Evolutionary conservation across 164 flowering plant species (phyloP), one percentile per base, ranked within the genome.

Genomic region (Protea cynaroides): DNA sequence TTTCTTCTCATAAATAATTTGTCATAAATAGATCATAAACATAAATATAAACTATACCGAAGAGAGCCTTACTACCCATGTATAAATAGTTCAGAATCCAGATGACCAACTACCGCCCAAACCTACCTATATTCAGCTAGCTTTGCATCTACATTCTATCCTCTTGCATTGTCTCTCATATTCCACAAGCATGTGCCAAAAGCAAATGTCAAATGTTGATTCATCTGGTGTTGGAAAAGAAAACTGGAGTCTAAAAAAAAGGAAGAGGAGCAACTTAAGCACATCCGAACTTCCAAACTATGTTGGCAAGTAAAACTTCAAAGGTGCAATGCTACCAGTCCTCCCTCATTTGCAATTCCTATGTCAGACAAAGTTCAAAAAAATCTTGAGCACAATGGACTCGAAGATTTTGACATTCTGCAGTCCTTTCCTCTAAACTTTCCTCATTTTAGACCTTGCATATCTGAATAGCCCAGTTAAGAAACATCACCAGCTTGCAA

Each of bases 401-500:
- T 52, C 8, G 12, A 21, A n/a, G 7, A 52, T 15, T n/a, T 21
- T 19, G 46, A 49, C 8, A 8, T 40, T 40, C 13, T 40, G 52
- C 40, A 18, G 25, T 36, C 14, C 23, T 15, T 24, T 34, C 53
- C 52, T 37, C 64, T 71, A 61, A 9, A 38, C 13, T 17, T 76
- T 76, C 61, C 73, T 72, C 79, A 76, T 76, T 58, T 76, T 76
- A 46, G 79, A 72, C 61, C 68, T 76, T n/a, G 79, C 79, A 51
- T 86, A 90, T 74, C 96, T 89, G 75, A 36, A 70, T 17, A 57
- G 50, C 13, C 29, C 21, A 21, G 58, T 29, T 43, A 63, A 64
- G 76, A 75, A 59, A 25, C 0, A 69, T 1, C 18, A 64, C 34
- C 18, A 50, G 71, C 34, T 51, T 56, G 50, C 22, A 53, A 10